phyloP scores from a whole-genome alignment of 2,329 filamentous ascomycete genomes.

The Xylaria sp. region DNA sequence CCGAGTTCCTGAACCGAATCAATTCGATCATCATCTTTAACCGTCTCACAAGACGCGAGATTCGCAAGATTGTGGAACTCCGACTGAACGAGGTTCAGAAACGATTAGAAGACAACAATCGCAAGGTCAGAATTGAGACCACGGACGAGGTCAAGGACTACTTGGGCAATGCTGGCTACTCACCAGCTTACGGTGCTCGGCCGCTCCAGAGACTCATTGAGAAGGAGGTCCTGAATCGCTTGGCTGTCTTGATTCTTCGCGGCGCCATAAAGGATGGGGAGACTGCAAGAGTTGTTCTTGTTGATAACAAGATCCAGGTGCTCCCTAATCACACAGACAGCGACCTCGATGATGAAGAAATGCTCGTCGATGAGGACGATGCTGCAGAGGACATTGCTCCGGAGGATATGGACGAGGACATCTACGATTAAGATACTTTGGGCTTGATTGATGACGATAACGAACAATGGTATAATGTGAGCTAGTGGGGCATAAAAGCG shows the following conservation, averaged over 20 bases:
- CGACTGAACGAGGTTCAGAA: slow-evolving; percentile 89
- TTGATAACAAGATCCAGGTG: slow-evolving; percentile 80
- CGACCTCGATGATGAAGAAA: slow-evolving; percentile 66
- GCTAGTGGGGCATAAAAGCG: slow-evolving; percentile 3
- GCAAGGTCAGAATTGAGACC: slow-evolving; percentile 84
- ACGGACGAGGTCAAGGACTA: slow-evolving; percentile 90
- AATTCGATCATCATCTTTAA: slow-evolving; percentile 98
- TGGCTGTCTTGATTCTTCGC: slow-evolving; percentile 89
- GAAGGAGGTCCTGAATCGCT: slow-evolving; percentile 92
- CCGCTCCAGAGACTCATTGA: slow-evolving; percentile 90
- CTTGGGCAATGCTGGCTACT: slow-evolving; percentile 89
- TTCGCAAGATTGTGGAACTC: slow-evolving; percentile 93
- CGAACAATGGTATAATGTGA: slow-evolving; percentile 3
- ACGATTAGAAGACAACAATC: slow-evolving; percentile 81
- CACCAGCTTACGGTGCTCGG: slow-evolving; percentile 90
- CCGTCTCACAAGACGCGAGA: slow-evolving; percentile 86
- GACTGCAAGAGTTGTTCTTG: slow-evolving; percentile 76
- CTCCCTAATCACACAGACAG: slow-evolving; percentile 78
- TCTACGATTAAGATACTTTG: slow-evolving; percentile 46
- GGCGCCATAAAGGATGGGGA: slow-evolving; percentile 88
- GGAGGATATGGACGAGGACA: slow-evolving; percentile 66
- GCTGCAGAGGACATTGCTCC: slow-evolving; percentile 71
- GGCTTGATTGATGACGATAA: not conserved
- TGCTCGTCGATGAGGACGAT: slow-evolving; percentile 75
- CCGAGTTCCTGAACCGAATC: slow-evolving; percentile 98